A percentile compares a stretch with the other conserved stretches of the same genome.
phyloP scores from a whole-genome alignment of 495 filamentous ascomycete species.

The Podospora didyma region DNA sequence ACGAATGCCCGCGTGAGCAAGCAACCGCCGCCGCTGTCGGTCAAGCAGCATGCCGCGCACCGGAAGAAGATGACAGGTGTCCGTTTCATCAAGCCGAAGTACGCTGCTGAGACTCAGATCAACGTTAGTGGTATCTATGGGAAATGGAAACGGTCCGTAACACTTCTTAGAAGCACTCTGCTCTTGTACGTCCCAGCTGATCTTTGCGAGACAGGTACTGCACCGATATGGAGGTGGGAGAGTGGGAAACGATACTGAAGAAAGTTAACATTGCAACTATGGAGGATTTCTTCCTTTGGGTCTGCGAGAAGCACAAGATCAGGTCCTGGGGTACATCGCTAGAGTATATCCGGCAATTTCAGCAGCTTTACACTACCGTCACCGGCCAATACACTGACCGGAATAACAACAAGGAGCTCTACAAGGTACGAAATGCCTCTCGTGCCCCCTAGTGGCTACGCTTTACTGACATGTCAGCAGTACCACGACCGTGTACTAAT shows the following conservation, averaged over 20 bases:
- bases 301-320: conserved; percentile 18
- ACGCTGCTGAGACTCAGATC: conserved; percentile 17
- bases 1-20: not conserved
- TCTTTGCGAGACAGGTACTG: conserved; percentile 7
- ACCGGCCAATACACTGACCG: conserved; percentile 19
- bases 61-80: conserved; percentile 7
- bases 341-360: conserved; percentile 21
- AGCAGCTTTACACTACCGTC: conserved; percentile 17
- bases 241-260: conserved; percentile 18
- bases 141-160: conserved; percentile 14
- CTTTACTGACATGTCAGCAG: conserved; percentile 2
- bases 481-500: conserved; percentile 24
- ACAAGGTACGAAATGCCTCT: conserved; percentile 32
- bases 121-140: conserved; percentile 16
- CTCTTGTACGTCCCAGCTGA: not conserved
- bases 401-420: conserved; percentile 22
- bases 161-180: not conserved
- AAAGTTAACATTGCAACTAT: conserved; percentile 12
- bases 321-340: conserved; percentile 3
- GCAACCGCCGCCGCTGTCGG: not conserved
- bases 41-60: not conserved
- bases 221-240: conserved; percentile 3
- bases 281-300: conserved; percentile 16
- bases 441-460: conserved; percentile 1
- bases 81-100: conserved; percentile 12